A percentile compares a stretch with the other conserved stretches of the same genome.
Evolutionary conservation across 1,139 yeast genomes (phyloP).

Genomic region (Wickerhamiella pararugosa): DNA sequence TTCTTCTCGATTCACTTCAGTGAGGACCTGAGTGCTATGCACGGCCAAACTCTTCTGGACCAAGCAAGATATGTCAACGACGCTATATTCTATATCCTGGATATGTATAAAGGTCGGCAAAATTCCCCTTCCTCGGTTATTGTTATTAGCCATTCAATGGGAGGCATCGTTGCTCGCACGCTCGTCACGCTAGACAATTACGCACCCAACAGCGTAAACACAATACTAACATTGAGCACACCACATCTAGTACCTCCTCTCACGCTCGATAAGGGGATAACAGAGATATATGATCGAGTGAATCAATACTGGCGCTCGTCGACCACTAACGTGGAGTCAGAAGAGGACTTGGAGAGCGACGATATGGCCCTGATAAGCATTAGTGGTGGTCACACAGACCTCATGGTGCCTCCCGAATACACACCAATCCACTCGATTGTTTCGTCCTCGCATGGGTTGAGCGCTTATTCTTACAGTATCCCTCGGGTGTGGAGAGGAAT

Average conservation of each 20-base stretch:
- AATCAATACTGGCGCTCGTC: constrained; percentile 74
- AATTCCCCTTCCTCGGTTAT: constrained; percentile 56
- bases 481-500: constrained; percentile 91
- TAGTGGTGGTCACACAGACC: constrained; percentile 81
- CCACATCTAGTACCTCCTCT: constrained; percentile 92
- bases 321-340: constrained; percentile 19
- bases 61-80: constrained; percentile 91
- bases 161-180: constrained; percentile 76
- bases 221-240: constrained; percentile 75
- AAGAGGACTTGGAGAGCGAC: constrained; percentile 11
- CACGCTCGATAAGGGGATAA: constrained; percentile 84
- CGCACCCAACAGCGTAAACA: constrained; percentile 52
- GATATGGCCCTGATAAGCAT: constrained; percentile 39
- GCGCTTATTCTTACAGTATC: constrained; percentile 72
- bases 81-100: constrained; percentile 61
- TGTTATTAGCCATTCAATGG: constrained; percentile 89
- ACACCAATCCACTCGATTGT: constrained; percentile 60
- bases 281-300: constrained; percentile 55
- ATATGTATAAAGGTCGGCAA: constrained; percentile 32
- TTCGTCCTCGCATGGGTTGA: constrained; percentile 50
- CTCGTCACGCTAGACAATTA: constrained; percentile 70
- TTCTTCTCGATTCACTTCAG: constrained; percentile 86
- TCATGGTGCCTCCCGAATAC: constrained; percentile 84
- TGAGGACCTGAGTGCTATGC: constrained; percentile 93
- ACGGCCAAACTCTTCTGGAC: constrained; percentile 82